Percentiles rank a stretch among this genome's conserved stretches.
These are phyloP conservation scores for Aspergillus clavatus DNA, from an alignment of 2,329 filamentous ascomycete species.

Conservation along the genomic window DNA sequence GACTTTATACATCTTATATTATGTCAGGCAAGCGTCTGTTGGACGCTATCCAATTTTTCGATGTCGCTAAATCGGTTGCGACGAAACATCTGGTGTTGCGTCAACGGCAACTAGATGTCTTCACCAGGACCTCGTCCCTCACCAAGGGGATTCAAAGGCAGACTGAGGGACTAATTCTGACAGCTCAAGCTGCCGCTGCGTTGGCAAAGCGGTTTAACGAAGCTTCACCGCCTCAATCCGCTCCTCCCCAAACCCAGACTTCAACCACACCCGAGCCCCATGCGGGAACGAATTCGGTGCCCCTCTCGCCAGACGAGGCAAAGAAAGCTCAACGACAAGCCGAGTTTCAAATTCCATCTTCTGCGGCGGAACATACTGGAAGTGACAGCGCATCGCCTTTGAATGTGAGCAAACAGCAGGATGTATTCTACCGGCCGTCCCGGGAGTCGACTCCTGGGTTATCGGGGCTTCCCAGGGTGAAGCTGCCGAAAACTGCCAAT, in stretches of 20 bases:
- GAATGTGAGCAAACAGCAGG: conserved; percentile 51
- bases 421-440: conserved; percentile 54
- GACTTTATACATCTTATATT: conserved; percentile 6
- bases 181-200: conserved; percentile 56
- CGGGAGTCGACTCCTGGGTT: conserved; percentile 43
- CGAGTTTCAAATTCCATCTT: conserved; percentile 51
- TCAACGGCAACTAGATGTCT: conserved; percentile 58
- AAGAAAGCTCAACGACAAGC: conserved; percentile 45
- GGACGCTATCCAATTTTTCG: conserved; percentile 66
- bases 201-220: conserved; percentile 57
- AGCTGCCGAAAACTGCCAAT: conserved; percentile 51
- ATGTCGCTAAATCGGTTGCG: conserved; percentile 65
- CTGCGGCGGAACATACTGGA: conserved; percentile 41
- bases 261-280: conserved; percentile 23
- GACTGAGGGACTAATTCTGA: conserved; percentile 58
- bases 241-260: conserved; percentile 10
- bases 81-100: conserved; percentile 57
- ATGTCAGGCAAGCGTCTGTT: conserved; percentile 61
- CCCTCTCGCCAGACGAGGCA: conserved; percentile 40
- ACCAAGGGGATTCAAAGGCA: conserved; percentile 59
- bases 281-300: conserved; percentile 15
- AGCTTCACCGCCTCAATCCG: conserved; percentile 21
- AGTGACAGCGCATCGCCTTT: conserved; percentile 26
- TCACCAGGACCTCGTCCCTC: conserved; percentile 60
- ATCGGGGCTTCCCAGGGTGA: conserved; percentile 51